Evolutionary conservation across 2,329 filamentous ascomycete genomes (phyloP).

Genomic region (Penicillium polonicum): DNA sequence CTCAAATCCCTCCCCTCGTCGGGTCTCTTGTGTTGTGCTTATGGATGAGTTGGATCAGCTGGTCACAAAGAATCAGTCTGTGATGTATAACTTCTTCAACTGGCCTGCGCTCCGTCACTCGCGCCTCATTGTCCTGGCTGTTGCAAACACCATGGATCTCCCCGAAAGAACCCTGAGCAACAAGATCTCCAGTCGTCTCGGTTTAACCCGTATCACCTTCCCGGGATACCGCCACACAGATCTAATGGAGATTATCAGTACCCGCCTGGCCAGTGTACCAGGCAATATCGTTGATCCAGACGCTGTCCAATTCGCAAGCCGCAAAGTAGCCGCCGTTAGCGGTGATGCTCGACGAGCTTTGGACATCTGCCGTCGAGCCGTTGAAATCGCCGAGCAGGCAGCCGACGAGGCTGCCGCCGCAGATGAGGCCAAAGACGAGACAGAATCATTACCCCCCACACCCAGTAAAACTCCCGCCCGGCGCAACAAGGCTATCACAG

Average conservation of each 20-base stretch:
- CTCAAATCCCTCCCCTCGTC: slow-evolving; percentile 80
- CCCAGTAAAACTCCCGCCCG: slow-evolving; percentile 45
- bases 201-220: slow-evolving; percentile 92
- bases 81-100: slow-evolving; percentile 99
- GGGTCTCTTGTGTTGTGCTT: slow-evolving; percentile 91
- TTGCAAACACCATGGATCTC: slow-evolving; percentile 98
- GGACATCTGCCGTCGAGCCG: slow-evolving; percentile 91
- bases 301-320: slow-evolving; percentile 90
- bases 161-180: slow-evolving; percentile 95
- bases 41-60: slow-evolving; percentile 99
- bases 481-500: slow-evolving; percentile 20
- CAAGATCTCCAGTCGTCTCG: slow-evolving; percentile 91
- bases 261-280: slow-evolving; percentile 82
- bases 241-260: slow-evolving; percentile 94
- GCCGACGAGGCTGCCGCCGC: slow-evolving; percentile 39
- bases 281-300: slow-evolving; percentile 89
- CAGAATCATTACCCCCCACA: slow-evolving; percentile 42
- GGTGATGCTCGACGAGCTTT: slow-evolving; percentile 89
- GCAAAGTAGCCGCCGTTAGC: slow-evolving; percentile 94
- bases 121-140: slow-evolving; percentile 89
- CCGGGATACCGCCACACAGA: slow-evolving; percentile 96
- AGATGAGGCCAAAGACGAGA: slow-evolving; percentile 28
- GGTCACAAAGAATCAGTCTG: slow-evolving; percentile 97
- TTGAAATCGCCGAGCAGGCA: slow-evolving; percentile 88
- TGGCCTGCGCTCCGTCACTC: slow-evolving; percentile 93